phyloP scores from a whole-genome alignment of 2,329 filamentous ascomycete genomes.

The Botryotinia calthae region DNA sequence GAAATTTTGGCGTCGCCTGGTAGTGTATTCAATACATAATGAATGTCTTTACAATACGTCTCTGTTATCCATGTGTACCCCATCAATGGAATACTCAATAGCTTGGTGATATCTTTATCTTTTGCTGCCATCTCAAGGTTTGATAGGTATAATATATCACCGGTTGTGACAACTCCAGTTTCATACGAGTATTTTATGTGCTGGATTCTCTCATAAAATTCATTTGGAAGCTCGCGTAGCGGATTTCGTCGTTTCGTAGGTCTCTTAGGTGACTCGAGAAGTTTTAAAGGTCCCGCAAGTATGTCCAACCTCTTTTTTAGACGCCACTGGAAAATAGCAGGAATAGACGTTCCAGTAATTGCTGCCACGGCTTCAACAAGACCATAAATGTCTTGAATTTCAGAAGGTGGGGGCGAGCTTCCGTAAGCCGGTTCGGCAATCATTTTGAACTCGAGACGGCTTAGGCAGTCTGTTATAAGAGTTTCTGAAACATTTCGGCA shows the following conservation, averaged over 20 bases:
- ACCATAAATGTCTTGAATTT: background rate
- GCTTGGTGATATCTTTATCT: slow-evolving; percentile 9
- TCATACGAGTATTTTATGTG: background rate
- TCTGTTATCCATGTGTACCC: slow-evolving; percentile 5
- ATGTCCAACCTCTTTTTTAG: background rate
- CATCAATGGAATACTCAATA: background rate
- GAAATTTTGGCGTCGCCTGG: background rate
- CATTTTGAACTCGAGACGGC: slow-evolving; percentile 2
- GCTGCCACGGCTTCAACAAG: slow-evolving; percentile 1
- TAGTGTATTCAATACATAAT: background rate
- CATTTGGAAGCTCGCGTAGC: background rate
- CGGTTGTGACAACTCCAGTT: background rate
- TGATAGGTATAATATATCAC: slow-evolving; percentile 8
- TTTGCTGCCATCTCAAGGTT: background rate
- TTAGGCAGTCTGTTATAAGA: slow-evolving; percentile 15
- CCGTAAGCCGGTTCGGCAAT: slow-evolving; percentile 9
- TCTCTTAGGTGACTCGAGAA: background rate
- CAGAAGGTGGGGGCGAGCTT: background rate
- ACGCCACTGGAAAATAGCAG: slow-evolving; percentile 4
- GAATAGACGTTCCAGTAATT: slow-evolving; percentile 14
- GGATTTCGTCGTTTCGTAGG: background rate
- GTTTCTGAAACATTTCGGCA: slow-evolving; percentile 16
- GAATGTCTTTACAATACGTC: background rate
- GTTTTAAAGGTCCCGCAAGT: background rate
- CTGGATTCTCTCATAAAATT: background rate